A percentile compares a stretch with the other conserved stretches of the same genome.
These are phyloP conservation scores for Pezicula neosporulosa DNA, from an alignment of 2,329 filamentous ascomycete genomes.

Conservation along the genomic window DNA sequence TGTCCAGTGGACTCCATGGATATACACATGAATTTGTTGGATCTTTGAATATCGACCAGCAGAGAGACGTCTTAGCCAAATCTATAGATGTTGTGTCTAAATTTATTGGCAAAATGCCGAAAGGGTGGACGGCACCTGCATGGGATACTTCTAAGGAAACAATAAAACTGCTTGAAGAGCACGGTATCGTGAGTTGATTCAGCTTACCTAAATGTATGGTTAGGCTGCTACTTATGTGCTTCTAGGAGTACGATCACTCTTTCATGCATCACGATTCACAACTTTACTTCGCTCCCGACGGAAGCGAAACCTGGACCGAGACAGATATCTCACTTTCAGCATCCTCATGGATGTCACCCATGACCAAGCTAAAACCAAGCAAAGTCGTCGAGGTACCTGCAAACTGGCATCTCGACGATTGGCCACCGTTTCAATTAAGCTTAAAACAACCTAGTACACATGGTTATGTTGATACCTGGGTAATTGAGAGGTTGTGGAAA, in stretches of 20 bases:
- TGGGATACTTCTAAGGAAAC: constrained; percentile 44
- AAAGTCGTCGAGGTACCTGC: constrained; percentile 41
- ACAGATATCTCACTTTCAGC: background rate
- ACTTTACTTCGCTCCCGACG: constrained; percentile 31
- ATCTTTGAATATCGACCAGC: constrained; percentile 38
- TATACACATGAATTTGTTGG: constrained; percentile 36
- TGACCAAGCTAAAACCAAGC: constrained; percentile 1
- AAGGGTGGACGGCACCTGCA: constrained; percentile 43
- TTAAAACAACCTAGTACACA: constrained; percentile 22
- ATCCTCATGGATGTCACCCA: constrained; percentile 7
- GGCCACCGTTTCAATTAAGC: constrained; percentile 37
- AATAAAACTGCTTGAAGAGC: constrained; percentile 37
- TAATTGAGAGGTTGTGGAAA: constrained; percentile 40
- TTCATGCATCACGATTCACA: constrained; percentile 46
- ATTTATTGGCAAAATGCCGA: constrained; percentile 38
- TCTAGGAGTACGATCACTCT: constrained; percentile 37
- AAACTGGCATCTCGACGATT: constrained; percentile 45
- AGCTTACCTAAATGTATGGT: no score
- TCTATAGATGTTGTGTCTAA: constrained; percentile 39
- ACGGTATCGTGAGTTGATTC: no score
- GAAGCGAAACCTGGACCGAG: constrained; percentile 3
- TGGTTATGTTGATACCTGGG: constrained; percentile 38
- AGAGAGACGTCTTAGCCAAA: constrained; percentile 42
- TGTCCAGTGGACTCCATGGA: constrained; percentile 30
- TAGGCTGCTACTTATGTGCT: background rate